phyloP scores from a whole-genome alignment of 768 basidiomycete genomes.

The Podaxis mareebaensis region DNA sequence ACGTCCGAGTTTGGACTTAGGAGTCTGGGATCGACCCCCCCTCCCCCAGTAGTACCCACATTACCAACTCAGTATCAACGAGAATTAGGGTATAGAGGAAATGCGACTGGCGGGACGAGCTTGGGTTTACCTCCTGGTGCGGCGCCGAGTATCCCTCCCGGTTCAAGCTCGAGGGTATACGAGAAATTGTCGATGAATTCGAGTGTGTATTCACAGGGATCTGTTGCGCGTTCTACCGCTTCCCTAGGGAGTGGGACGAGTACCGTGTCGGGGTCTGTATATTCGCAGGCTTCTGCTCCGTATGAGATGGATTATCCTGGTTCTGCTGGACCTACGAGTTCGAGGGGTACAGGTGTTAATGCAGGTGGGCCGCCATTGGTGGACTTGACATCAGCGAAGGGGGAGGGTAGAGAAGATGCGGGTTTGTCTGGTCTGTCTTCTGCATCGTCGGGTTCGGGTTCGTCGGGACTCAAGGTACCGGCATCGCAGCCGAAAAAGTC shows the following conservation, averaged over 20 bases:
- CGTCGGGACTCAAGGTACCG: not conserved
- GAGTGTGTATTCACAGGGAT: not conserved
- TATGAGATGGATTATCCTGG: not conserved
- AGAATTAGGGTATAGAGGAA: not conserved
- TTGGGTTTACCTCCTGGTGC: conserved; percentile 4
- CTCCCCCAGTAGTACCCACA: not conserved
- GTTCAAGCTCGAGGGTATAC: not conserved
- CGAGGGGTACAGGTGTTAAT: not conserved
- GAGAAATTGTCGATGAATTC: not conserved
- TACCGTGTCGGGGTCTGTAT: not conserved
- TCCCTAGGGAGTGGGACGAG: not conserved
- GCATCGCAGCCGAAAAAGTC: conserved; percentile 23
- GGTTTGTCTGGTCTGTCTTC: not conserved
- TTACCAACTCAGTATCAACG: not conserved
- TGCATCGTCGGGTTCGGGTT: not conserved
- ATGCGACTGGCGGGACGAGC: not conserved
- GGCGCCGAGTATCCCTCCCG: not conserved
- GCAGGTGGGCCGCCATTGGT: not conserved
- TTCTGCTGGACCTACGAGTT: not conserved
- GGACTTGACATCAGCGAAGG: not conserved
- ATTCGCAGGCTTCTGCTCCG: not conserved
- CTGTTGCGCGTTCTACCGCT: not conserved
- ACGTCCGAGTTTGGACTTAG: conserved; percentile 17
- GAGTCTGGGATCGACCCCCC: conserved; percentile 3
- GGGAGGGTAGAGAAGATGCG: not conserved